Evolutionary conservation across 139 green algal genomes (phyloP).

Genomic region (Chlorella sp.): DNA sequence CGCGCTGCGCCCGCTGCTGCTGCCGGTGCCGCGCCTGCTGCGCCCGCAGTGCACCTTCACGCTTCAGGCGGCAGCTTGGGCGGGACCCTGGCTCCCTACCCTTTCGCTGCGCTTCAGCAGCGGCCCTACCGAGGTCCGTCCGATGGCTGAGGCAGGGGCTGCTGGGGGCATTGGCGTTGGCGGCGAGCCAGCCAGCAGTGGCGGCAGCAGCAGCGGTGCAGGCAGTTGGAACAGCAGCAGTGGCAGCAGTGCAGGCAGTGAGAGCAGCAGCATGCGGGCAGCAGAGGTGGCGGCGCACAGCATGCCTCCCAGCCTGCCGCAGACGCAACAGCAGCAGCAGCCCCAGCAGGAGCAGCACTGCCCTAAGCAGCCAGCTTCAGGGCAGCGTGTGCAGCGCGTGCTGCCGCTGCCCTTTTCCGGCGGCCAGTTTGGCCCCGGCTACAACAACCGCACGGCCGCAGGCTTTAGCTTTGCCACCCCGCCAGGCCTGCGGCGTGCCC

Average conservation of each 20-base stretch:
- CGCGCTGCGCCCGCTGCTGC: slow-evolving; percentile 31
- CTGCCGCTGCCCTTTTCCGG: slow-evolving; percentile 34
- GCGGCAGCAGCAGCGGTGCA: not conserved
- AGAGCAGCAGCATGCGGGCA: too few relatives aligned
- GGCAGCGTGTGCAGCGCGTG: not conserved
- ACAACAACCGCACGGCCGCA: slow-evolving; percentile 34
- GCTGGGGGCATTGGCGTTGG: too few relatives aligned
- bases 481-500: not conserved
- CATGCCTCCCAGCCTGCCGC: not conserved
- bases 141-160: too few relatives aligned
- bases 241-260: not conserved
- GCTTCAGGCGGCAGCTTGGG: slow-evolving; percentile 54
- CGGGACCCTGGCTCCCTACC: slow-evolving; percentile 48
- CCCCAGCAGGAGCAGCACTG: not conserved
- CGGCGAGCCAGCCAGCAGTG: not conserved
- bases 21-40: not conserved
- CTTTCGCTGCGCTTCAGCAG: slow-evolving; percentile 48
- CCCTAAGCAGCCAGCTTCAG: not conserved
- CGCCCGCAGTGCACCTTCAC: slow-evolving; percentile 41
- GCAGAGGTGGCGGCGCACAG: not conserved
- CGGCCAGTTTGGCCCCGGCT: slow-evolving; percentile 39
- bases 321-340: not conserved
- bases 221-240: not conserved
- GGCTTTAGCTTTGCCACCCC: slow-evolving; percentile 41
- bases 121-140: too few relatives aligned